Evolutionary conservation across 2,329 filamentous ascomycete genomes (phyloP), one percentile per base, ranked within the genome.

Genomic region (Penicillium sp.): DNA sequence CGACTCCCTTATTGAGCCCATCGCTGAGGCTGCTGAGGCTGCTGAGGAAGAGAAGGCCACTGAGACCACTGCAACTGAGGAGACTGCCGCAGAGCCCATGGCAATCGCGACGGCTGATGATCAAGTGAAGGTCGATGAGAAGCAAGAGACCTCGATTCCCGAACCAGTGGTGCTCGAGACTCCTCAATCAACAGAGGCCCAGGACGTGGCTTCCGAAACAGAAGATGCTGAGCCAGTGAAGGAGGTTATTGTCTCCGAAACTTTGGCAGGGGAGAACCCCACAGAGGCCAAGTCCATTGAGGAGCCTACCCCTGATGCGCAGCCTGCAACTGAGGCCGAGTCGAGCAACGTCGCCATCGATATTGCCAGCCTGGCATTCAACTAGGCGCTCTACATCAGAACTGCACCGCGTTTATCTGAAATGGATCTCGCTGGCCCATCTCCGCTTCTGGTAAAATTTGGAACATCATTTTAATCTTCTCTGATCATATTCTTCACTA

Each of bases 301-400:
- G 21, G 55, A 58, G 17, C 19, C 60, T 27, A 36, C 48, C 25
- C 45, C 58, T 44, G 53, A 48, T 29, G 53, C 56, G 31, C 41
- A 59, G 15, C 47, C 58, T 19, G 23, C 50, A 23, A 8, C 60
- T 21, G 61, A 65, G 42, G 27, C 45, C 25, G 64, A 66, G 45
- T 47, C 62, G 15, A 55, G 61, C 51, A 63, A 64, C 8, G 60
- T 64, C 49, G 68, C 67, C n/a, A 60, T 68, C 58, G 68, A 71
- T 45, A 63, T 69, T 52, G 62, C 59, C 48, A 67, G 59, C 35
- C 54, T 70, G 45, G 57, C 65, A 25, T 57, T 70, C 47, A 66
- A 63, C 55, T 71, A 61, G 57, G 29, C 7, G 17, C 17, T 42
- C 29, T 56, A 35, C 17, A 39, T 57, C 38, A 42, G 21, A 42